Conservation (phyloP, 176 grass and related monocot species). For the Juncus inflexus region DNA sequence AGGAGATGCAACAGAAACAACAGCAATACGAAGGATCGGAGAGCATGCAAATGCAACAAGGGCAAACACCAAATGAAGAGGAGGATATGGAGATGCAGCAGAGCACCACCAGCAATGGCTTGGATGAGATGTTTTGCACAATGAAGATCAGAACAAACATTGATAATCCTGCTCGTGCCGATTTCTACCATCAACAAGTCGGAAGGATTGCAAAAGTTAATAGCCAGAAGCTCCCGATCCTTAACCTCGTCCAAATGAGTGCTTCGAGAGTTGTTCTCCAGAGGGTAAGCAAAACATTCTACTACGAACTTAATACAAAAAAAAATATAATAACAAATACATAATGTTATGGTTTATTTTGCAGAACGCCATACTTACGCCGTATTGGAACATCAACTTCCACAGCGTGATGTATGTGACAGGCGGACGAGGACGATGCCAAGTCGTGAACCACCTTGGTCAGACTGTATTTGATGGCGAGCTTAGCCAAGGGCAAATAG, state of each 20-base stretch:
- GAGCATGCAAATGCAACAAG: slow-evolving; percentile 2
- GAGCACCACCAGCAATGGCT: neutral
- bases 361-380: slow-evolving; percentile 26
- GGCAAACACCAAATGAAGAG: neutral
- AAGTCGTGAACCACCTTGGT: slow-evolving; percentile 15
- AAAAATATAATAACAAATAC: neutral
- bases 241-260: slow-evolving; percentile 30
- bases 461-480: slow-evolving; percentile 9
- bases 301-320: no score
- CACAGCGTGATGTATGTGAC: slow-evolving; percentile 34
- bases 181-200: slow-evolving; percentile 17
- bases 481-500: slow-evolving; percentile 9
- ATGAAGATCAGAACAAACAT: slow-evolving; percentile 24
- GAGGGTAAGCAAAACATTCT: slow-evolving; percentile 3
- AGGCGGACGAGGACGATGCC: slow-evolving; percentile 1
- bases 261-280: slow-evolving; percentile 25
- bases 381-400: slow-evolving; percentile 29
- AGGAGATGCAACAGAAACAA: neutral
- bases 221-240: slow-evolving; percentile 30
- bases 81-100: neutral
- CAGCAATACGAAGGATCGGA: neutral
- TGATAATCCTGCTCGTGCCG: slow-evolving; percentile 1
- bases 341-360: neutral
- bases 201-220: slow-evolving; percentile 21
- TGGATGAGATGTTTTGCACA: slow-evolving; percentile 31